phyloP scores from a whole-genome alignment of 192 early-diverging fungal species.

The Mortierella antarctica region DNA sequence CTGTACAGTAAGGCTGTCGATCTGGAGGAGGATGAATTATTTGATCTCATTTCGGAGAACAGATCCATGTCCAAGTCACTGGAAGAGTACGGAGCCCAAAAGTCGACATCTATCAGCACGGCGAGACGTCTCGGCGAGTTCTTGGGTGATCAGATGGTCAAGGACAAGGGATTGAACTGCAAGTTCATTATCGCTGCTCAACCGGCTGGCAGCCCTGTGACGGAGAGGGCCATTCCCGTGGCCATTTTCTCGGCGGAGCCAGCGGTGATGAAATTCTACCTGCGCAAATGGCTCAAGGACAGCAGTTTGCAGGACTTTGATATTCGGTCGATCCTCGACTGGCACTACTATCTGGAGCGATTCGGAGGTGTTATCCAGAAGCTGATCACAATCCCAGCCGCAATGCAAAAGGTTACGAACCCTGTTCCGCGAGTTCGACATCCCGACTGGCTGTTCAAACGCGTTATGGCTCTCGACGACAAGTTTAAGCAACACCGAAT shows the following conservation, averaged over 20 bases:
- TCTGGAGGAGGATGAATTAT: conserved; percentile 87
- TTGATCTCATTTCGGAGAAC: conserved; percentile 98
- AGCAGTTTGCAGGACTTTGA: conserved; percentile 77
- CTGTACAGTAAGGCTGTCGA: conserved; percentile 85
- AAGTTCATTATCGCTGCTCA: conserved; percentile 93
- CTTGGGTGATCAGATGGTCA: conserved; percentile 97
- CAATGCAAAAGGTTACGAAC: conserved; percentile 94
- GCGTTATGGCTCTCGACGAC: conserved; percentile 80
- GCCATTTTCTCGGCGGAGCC: conserved; percentile 92
- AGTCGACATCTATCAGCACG: conserved; percentile 95
- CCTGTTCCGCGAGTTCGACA: conserved; percentile 93
- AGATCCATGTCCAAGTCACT: conserved; percentile 95
- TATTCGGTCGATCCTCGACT: conserved; percentile 94
- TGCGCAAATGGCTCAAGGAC: conserved; percentile 95
- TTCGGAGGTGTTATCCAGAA: conserved; percentile 97
- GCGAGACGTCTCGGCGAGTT: conserved; percentile 96
- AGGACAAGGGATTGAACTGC: conserved; percentile 96
- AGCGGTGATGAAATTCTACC: conserved; percentile 77
- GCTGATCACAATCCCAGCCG: conserved; percentile 97
- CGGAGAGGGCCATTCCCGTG: conserved; percentile 94
- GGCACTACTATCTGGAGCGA: conserved; percentile 97
- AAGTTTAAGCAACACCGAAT: conserved; percentile 86
- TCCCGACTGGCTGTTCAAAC: conserved; percentile 94
- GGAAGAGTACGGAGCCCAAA: conserved; percentile 93
- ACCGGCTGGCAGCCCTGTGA: conserved; percentile 86